Evolutionary conservation across 78 protist species (phyloP).

Genomic region (Chrysochromulina tobinii): DNA sequence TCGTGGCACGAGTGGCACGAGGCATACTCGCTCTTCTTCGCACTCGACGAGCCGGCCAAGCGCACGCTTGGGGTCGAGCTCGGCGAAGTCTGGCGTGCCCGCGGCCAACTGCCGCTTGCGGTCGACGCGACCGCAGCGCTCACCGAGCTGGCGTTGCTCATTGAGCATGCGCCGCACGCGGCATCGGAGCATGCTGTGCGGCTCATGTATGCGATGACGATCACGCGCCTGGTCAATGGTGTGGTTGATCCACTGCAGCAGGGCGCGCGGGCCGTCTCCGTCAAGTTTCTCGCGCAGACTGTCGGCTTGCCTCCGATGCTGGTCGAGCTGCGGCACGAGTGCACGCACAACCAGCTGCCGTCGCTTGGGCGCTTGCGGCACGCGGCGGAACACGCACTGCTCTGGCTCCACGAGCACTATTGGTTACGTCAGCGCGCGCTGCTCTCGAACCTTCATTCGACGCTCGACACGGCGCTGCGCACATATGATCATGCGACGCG

Average conservation of each 20-base stretch:
- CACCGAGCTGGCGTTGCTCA: background rate
- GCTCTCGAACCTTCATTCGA: no score
- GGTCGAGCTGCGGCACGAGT: slow-evolving; percentile 31
- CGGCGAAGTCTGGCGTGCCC: background rate
- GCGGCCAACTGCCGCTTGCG: slow-evolving; percentile 5
- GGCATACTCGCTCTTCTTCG: background rate
- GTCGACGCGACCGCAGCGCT: slow-evolving; percentile 18
- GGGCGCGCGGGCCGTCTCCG: background rate
- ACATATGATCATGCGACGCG: no score
- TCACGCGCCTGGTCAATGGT: slow-evolving; percentile 24
- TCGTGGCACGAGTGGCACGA: background rate
- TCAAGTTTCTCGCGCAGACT: background rate
- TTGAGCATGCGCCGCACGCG: no score
- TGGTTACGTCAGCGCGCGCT: background rate
- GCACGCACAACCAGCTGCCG: slow-evolving; percentile 27
- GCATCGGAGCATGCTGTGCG: background rate
- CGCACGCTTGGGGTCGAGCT: background rate
- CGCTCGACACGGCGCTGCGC: no score
- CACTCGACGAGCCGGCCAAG: background rate
- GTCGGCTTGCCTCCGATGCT: background rate
- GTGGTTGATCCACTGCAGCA: background rate
- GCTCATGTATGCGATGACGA: background rate
- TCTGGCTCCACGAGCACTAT: background rate
- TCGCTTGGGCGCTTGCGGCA: background rate
- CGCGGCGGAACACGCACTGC: background rate